Conservation (phyloP, 495 filamentous ascomycete species). For the Evernia prunastri region DNA sequence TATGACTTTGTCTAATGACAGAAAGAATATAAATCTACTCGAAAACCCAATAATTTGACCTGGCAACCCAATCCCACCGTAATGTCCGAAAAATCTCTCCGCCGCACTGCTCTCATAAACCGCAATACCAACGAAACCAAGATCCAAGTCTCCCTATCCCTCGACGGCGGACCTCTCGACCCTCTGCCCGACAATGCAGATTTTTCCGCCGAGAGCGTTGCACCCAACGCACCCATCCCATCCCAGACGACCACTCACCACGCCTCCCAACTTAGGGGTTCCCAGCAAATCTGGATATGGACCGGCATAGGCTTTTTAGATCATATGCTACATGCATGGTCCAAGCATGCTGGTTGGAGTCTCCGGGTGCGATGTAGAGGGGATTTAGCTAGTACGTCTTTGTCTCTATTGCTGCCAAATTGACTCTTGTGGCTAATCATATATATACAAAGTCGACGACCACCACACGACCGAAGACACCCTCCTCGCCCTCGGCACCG, state of each 20-base stretch:
- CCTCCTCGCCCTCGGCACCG: slow-evolving; percentile 80
- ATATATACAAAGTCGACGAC: slow-evolving; percentile 68
- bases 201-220: slow-evolving; percentile 36
- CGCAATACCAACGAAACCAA: slow-evolving; percentile 96
- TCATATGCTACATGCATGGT: slow-evolving; percentile 96
- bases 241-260: slow-evolving; percentile 67
- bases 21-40: too few relatives aligned
- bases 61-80: not conserved
- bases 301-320: slow-evolving; percentile 98
- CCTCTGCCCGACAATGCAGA: slow-evolving; percentile 49
- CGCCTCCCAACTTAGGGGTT: slow-evolving; percentile 71
- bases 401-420: not conserved
- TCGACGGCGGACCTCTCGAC: slow-evolving; percentile 78
- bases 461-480: slow-evolving; percentile 97
- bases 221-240: slow-evolving; percentile 74
- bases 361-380: slow-evolving; percentile 73
- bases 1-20: too few relatives aligned
- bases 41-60: not conserved
- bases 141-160: slow-evolving; percentile 81
- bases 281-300: slow-evolving; percentile 79
- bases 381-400: slow-evolving; percentile 74
- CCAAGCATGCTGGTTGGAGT: slow-evolving; percentile 93
- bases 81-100: slow-evolving; percentile 18
- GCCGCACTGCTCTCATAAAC: slow-evolving; percentile 66
- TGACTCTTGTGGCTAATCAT: not conserved